These are phyloP conservation scores for Galeopsis tetrahit DNA, from an alignment of 257 asterid species.

Conservation along the genomic window DNA sequence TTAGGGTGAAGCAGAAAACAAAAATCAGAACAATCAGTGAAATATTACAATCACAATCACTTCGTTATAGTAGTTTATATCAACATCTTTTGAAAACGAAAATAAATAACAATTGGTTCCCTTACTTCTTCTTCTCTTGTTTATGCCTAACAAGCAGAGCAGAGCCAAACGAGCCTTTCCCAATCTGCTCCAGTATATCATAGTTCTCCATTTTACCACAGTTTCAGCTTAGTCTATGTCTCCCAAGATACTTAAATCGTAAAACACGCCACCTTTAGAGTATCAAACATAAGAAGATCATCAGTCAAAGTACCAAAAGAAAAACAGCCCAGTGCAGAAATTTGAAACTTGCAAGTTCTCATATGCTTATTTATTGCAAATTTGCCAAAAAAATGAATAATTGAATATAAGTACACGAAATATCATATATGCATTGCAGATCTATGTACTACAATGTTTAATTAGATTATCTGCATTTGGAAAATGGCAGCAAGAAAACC, in stretches of 20 bases:
- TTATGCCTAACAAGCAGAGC: slow-evolving; percentile 94
- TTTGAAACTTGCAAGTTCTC: slow-evolving; percentile 20
- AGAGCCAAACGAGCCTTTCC: slow-evolving; percentile 97
- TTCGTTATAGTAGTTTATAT: not conserved
- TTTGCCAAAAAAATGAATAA: slow-evolving; percentile 2
- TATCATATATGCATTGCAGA: slow-evolving; percentile 15
- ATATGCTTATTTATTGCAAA: not conserved
- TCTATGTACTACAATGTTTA: slow-evolving; percentile 20
- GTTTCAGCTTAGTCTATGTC: slow-evolving; percentile 18
- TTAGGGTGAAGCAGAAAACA: slow-evolving; percentile 37
- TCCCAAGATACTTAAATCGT: slow-evolving; percentile 18
- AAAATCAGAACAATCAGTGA: slow-evolving; percentile 14
- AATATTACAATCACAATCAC: not conserved
- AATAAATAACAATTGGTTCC: slow-evolving; percentile 18
- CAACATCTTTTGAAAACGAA: not conserved
- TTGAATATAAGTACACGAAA: not conserved
- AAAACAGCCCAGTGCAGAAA: slow-evolving; percentile 6
- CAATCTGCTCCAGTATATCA: slow-evolving; percentile 92
- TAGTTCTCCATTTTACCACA: slow-evolving; percentile 70
- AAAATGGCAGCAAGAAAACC: slow-evolving; percentile 7
- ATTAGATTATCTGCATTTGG: slow-evolving; percentile 9
- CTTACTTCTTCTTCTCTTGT: slow-evolving; percentile 93
- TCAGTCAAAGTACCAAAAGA: slow-evolving; percentile 32
- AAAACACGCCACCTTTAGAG: slow-evolving; percentile 29
- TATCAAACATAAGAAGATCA: slow-evolving; percentile 15